Percentiles rank a stretch among this genome's conserved stretches.
These are phyloP conservation scores for Kodamaea anthophila DNA, from an alignment of 1,139 yeast species.

Conservation along the genomic window DNA sequence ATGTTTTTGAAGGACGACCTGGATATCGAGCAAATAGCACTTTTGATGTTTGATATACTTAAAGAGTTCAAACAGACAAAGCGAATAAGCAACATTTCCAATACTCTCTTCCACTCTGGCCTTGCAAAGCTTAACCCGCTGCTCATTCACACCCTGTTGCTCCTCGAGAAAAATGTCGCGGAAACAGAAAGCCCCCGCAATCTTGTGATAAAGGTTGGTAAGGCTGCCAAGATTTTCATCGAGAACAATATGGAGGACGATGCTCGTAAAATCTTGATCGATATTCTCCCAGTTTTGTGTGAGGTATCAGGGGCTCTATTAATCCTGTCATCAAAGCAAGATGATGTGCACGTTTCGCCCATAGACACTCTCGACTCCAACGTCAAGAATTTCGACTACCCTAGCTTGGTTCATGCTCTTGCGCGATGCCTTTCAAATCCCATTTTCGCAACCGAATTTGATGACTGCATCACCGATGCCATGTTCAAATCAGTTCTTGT, in stretches of 20 bases:
- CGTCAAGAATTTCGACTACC: conserved; percentile 4
- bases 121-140: conserved; percentile 4
- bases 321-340: background rate
- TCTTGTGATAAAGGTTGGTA: conserved; percentile 15
- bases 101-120: conserved; percentile 13
- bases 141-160: conserved; percentile 15
- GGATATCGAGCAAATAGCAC: conserved; percentile 3
- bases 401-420: conserved; percentile 10
- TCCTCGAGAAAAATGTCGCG: conserved; percentile 17
- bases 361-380: background rate
- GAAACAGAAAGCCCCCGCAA: conserved; percentile 10
- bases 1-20: conserved; percentile 11
- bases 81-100: conserved; percentile 26
- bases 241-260: background rate
- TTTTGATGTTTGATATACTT: conserved; percentile 11
- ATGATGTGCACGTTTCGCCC: too few relatives aligned
- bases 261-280: conserved; percentile 1
- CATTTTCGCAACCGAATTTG: conserved; percentile 6
- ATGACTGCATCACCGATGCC: conserved; percentile 1
- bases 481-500: conserved; percentile 4
- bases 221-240: conserved; percentile 12
- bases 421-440: conserved; percentile 9
- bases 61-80: conserved; percentile 19
- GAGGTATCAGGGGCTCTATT: background rate
- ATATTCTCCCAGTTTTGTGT: conserved; percentile 1